Conservation (phyloP, 208 protist genomes). For the Tritrichomonas foetus region DNA sequence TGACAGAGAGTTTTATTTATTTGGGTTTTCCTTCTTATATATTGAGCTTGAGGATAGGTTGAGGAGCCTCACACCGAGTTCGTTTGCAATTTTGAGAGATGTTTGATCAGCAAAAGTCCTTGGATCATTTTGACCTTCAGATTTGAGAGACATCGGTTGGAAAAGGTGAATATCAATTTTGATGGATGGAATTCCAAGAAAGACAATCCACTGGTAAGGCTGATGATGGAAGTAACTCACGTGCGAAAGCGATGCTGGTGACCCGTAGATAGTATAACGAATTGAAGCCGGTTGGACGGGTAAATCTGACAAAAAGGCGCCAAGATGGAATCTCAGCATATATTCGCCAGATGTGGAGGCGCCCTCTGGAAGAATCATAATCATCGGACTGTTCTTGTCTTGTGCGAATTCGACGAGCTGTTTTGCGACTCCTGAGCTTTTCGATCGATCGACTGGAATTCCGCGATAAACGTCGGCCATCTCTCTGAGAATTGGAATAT, state of each 20-base stretch:
- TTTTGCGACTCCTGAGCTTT: neutral
- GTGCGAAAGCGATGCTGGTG: neutral
- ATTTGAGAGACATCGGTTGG: neutral
- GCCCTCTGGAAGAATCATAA: neutral
- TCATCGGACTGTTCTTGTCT: neutral
- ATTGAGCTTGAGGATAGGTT: neutral
- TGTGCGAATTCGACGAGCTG: neutral
- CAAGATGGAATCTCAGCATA: neutral
- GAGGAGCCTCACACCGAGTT: neutral
- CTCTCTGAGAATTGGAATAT: neutral
- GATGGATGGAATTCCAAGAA: neutral
- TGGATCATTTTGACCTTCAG: constrained; percentile 6
- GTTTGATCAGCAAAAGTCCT: neutral
- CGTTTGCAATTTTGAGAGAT: neutral
- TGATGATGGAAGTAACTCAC: neutral
- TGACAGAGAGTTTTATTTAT: too few species aligned
- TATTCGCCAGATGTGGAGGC: neutral
- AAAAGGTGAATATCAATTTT: neutral
- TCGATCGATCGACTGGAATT: neutral
- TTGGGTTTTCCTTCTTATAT: neutral
- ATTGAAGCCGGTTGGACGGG: neutral
- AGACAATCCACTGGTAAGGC: neutral
- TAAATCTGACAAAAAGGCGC: neutral
- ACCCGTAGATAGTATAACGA: neutral
- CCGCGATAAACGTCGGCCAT: neutral